Base-by-base conservation (phyloP, 2,329 filamentous ascomycete species). In the Aureobasidium sp. region DNA sequence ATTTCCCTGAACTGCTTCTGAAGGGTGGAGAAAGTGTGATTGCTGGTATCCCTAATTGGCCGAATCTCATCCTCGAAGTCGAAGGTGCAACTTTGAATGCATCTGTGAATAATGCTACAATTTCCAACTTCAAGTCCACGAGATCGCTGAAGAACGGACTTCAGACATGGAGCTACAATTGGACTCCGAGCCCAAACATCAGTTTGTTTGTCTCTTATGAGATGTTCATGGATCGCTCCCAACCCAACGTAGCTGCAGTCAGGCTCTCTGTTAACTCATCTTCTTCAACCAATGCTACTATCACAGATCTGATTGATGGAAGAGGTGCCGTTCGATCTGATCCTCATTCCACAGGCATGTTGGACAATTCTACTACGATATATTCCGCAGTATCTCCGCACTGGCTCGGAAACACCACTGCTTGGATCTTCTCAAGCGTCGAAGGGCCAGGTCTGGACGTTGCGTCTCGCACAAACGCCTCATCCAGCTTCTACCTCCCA, bases 1-100 rank as follows among this genome's bases (percentile, higher is more conserved):
- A 89, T 67, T 89, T 87, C 66, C 79, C 79, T 0, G 89, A 87
- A 86, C 71, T 90, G 47, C 79, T 83, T 62, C 83, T 89, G 66
- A 87, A 88, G 72, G 87, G 87, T 7, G 82, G 83, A 62, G 87
- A 91, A 68, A 87, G 83, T 67, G 85, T 88, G 56, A 87, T 90
- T 65, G 83, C 82, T 57, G 88, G 88, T 27, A 80, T 91, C 17
- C 88, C 88, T 7, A 87, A 90, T 69, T 88, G 86, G 80, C 79
- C 80, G 29, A 84, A 82, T 1, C 73, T 88, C 41, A 71, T 85
- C 39, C 76, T 88, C 20, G 79, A 84, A 58, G 81, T 80, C 2
- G 77, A 80, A 61, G 77, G 78, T 27, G 74, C 76, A 9, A 79
- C 82, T 52, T 76, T 90, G 36, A 81, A 87, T 74, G 83, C 87